Evolutionary conservation across 2,329 filamentous ascomycete genomes (phyloP), one percentile per base, ranked within the genome.

Genomic region (Colletotrichum coccodes): DNA sequence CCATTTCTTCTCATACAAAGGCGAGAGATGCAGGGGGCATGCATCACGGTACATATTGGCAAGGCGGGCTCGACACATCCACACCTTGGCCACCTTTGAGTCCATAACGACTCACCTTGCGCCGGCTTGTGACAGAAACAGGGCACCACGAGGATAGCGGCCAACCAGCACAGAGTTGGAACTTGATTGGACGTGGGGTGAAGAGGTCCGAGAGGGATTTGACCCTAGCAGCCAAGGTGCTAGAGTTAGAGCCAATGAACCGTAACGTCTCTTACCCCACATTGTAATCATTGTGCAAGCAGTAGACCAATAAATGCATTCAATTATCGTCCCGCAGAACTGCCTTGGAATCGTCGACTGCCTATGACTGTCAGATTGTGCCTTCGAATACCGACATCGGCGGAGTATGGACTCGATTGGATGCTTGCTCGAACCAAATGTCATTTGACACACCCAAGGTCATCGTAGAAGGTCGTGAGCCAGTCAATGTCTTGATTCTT

Each of bases 21-120:
- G 36, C 36, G 38, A 46, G 21, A 47, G 32, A 59, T 47, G 56
- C 56, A 59, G 30, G 56, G 56, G 16, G 28, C 49, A 23, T n/a
- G n/a, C n/a, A 47, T 47, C 42, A 59, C 36, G 28, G 30, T 47
- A 46, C 56, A 59, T 46, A 9, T 23, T 59, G 56, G 56, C 42
- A 59, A 59, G 56, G 30, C 56, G 47, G 42, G 36, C 56, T 58
- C 23, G 38, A 23, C 38, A 34, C 56, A 28, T 21, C 49, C 26
- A n/a, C 28, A 21, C 49, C 28, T 52, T 52, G 49, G 28, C 28
- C 28, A 52, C 26, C 28, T 32, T 18, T n/a, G 26, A 52, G 49
- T 14, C 30, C 49, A 52, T 26, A n/a, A 50, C 6, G 26, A n/a
- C 18, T 32, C 26, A 11, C 11, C 16, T 23, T 28, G 23, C 28